These are phyloP conservation scores for Fusarium sp. DNA, from an alignment of 2,329 filamentous ascomycete species.

Conservation along the genomic window DNA sequence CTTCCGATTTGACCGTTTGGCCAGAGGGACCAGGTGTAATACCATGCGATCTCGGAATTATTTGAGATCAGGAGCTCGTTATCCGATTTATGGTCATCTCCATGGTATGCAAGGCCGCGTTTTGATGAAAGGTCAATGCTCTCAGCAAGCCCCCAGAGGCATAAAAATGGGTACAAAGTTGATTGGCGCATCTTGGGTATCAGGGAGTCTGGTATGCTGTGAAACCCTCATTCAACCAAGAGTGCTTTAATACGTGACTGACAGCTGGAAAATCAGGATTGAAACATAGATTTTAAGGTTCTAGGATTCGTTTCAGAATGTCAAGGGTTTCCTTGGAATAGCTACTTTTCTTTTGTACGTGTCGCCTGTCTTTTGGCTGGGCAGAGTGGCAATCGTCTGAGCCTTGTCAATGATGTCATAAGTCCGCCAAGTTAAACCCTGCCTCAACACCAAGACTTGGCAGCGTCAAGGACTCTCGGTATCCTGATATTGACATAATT, in stretches of 20 bases:
- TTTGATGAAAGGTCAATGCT: conserved; percentile 33
- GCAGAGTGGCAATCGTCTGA: conserved; percentile 20
- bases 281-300: conserved; percentile 8
- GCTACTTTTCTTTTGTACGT: conserved; percentile 7
- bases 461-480: neutral
- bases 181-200: conserved; percentile 16
- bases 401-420: conserved; percentile 25
- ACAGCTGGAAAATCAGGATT: conserved; percentile 9
- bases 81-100: conserved; percentile 46
- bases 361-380: conserved; percentile 5
- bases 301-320: conserved; percentile 18
- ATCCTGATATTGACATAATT: neutral
- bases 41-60: conserved; percentile 54
- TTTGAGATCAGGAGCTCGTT: conserved; percentile 50
- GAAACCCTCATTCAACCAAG: too few relatives aligned
- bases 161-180: neutral
- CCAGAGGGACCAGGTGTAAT: conserved; percentile 55
- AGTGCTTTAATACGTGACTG: neutral
- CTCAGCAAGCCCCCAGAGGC: neutral
- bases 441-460: conserved; percentile 25
- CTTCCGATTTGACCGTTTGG: conserved; percentile 40
- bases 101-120: conserved; percentile 40
- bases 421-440: conserved; percentile 9
- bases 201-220: neutral
- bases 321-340: conserved; percentile 24